Percentiles rank a stretch among this genome's conserved stretches.
Conservation (phyloP, 768 basidiomycete species). For the Tricholoma sp. region DNA sequence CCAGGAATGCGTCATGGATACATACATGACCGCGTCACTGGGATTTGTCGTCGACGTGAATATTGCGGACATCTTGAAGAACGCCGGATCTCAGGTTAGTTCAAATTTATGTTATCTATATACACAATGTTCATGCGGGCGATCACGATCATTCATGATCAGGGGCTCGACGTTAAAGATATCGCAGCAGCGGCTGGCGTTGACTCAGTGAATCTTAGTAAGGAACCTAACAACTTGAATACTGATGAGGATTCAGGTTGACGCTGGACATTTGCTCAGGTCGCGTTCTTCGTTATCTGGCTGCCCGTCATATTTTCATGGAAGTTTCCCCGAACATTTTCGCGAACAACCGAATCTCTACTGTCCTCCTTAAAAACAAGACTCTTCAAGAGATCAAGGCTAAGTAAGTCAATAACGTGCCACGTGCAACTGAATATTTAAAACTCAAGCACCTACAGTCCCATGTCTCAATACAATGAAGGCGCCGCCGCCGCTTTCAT, state of each 20-base stretch:
- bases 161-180: constrained; percentile 30
- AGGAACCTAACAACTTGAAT: not conserved
- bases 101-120: not conserved
- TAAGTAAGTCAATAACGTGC: constrained; percentile 19
- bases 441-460: constrained; percentile 9
- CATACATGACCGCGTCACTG: constrained; percentile 15
- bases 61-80: constrained; percentile 30
- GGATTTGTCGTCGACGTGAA: constrained; percentile 24
- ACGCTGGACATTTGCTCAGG: constrained; percentile 5
- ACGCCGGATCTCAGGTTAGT: constrained; percentile 21
- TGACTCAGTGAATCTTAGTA: constrained; percentile 12
- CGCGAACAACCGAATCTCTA: constrained; percentile 21
- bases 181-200: constrained; percentile 26
- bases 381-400: constrained; percentile 20
- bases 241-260: not conserved
- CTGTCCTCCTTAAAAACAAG: constrained; percentile 25
- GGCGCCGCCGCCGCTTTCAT: constrained; percentile 15
- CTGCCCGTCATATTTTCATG: constrained; percentile 21
- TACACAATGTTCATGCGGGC: constrained; percentile 7
- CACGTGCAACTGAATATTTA: not conserved
- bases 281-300: constrained; percentile 19
- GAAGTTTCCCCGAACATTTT: constrained; percentile 22
- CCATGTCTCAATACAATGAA: constrained; percentile 13
- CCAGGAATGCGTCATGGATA: constrained; percentile 8
- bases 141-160: too few relatives aligned